These are phyloP conservation scores for Quercus phellos DNA, from an alignment of 331 rosid species.

Conservation along the genomic window DNA sequence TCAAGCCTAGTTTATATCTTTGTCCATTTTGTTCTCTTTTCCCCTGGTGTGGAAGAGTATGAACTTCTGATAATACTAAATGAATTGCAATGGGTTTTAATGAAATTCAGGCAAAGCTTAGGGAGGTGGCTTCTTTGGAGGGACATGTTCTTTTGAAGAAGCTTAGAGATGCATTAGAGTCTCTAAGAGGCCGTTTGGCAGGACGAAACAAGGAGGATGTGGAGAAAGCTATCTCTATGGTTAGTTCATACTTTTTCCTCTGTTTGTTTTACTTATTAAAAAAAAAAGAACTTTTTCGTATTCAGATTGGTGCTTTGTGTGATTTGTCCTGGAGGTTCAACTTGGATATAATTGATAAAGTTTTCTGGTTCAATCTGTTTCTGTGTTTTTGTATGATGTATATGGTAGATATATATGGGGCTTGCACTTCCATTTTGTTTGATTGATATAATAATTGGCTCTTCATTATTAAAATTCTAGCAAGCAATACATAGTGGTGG, in stretches of 20 bases:
- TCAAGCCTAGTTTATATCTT: background rate
- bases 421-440: background rate
- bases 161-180: constrained; percentile 93
- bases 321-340: background rate
- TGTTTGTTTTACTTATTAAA: background rate
- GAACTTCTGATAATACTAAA: constrained; percentile 2
- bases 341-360: background rate
- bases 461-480: background rate
- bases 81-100: background rate
- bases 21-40: background rate
- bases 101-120: constrained; percentile 72
- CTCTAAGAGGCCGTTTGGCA: constrained; percentile 59
- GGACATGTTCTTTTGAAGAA: constrained; percentile 97
- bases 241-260: constrained; percentile 28
- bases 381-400: background rate
- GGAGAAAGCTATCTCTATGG: constrained; percentile 95
- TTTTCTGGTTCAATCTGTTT: background rate
- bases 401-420: background rate
- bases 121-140: constrained; percentile 92
- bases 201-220: constrained; percentile 93
- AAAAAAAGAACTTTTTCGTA: too few species aligned
- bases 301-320: background rate
- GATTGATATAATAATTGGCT: background rate
- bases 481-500: background rate
- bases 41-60: constrained; percentile 11